Evolutionary conservation across 1,284 basidiomycete species (phyloP).

Genomic region (Vanrija sp.): DNA sequence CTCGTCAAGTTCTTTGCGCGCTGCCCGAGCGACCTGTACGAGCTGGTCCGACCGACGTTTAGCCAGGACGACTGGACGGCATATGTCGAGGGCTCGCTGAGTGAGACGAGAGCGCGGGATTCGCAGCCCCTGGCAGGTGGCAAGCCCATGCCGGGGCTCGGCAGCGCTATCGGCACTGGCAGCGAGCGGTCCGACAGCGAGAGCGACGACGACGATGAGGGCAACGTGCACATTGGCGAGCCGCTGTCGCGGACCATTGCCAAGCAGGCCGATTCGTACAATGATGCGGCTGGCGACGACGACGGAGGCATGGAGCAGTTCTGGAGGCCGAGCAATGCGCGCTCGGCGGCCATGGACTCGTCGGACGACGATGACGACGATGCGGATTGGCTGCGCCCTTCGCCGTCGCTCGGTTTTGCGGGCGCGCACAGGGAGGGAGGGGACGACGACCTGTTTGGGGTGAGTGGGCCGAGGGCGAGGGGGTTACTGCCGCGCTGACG

Average conservation of each 20-base stretch:
- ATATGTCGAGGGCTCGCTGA: conserved; percentile 75
- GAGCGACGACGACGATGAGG: conserved; percentile 34
- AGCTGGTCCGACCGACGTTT: conserved; percentile 61
- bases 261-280: conserved; percentile 21
- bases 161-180: conserved; percentile 7
- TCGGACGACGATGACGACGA: conserved; percentile 46
- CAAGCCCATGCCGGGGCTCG: conserved; percentile 36
- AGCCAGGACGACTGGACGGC: conserved; percentile 80
- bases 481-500: conserved; percentile 9
- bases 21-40: conserved; percentile 74
- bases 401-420: neutral
- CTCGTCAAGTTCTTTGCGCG: conserved; percentile 57
- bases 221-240: conserved; percentile 35
- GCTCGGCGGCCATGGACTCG: conserved; percentile 24
- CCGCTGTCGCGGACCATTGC: conserved; percentile 31
- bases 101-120: conserved; percentile 79
- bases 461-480: conserved; percentile 14
- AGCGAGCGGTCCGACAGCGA: conserved; percentile 21
- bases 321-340: conserved; percentile 12
- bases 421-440: conserved; percentile 17
- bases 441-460: conserved; percentile 37
- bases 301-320: conserved; percentile 24
- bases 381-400: conserved; percentile 42
- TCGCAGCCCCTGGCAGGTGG: conserved; percentile 72
- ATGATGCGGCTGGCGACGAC: conserved; percentile 26